phyloP scores from a whole-genome alignment of 768 basidiomycete species.

The Leccinum ochraceum region DNA sequence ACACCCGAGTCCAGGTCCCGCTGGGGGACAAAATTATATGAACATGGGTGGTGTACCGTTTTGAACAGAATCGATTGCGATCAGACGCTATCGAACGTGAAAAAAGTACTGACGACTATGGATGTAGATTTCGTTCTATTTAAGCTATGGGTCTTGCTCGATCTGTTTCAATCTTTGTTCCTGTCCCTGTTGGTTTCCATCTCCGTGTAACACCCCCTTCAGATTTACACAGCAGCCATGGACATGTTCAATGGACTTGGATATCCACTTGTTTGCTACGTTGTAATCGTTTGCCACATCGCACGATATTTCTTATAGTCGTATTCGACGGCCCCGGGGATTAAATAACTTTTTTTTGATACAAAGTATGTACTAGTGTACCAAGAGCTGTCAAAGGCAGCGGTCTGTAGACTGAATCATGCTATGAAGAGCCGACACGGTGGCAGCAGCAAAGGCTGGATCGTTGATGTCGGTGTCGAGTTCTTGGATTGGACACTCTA shows the following conservation, averaged over 20 bases:
- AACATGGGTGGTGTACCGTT: constrained; percentile 39
- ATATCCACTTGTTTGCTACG: constrained; percentile 50
- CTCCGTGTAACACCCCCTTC: constrained; percentile 26
- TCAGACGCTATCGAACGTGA: constrained; percentile 8
- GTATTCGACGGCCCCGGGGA: constrained; percentile 12
- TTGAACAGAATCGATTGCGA: constrained; percentile 24
- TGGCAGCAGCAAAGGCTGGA: constrained; percentile 21
- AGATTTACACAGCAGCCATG: constrained; percentile 32
- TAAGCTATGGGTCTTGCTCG: constrained; percentile 11
- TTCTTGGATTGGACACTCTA: constrained; percentile 23
- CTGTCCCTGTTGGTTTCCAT: constrained; percentile 17
- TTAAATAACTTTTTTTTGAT: constrained; percentile 1
- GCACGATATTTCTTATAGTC: constrained; percentile 14
- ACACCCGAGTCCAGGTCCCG: constrained; percentile 68
- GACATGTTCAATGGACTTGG: constrained; percentile 56
- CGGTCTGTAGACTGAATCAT: constrained; percentile 16
- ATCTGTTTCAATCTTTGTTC: constrained; percentile 23
- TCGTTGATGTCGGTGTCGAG: constrained; percentile 31
- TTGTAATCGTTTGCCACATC: constrained; percentile 44
- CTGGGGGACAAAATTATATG: constrained; percentile 47
- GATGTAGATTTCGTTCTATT: constrained; percentile 31
- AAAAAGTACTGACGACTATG: constrained; percentile 14
- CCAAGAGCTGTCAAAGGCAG: neutral
- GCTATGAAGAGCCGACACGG: constrained; percentile 19
- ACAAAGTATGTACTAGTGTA: neutral